Conservation (phyloP, 805 yeast species). For the Sugiyamaella valdiviana region DNA sequence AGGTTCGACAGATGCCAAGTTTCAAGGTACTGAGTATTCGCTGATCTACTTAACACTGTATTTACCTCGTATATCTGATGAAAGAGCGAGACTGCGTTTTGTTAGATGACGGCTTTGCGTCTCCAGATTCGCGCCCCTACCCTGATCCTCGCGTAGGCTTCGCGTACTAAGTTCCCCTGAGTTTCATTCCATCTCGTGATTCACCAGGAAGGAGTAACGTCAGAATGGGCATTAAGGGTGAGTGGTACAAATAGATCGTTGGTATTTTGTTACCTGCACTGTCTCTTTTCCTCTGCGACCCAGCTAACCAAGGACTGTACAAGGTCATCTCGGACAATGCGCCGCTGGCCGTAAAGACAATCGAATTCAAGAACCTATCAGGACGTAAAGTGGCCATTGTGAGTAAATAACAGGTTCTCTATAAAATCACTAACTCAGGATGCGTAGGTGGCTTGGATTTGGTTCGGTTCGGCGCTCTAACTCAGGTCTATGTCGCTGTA, state of each 20-base stretch:
- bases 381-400: slow-evolving; percentile 96
- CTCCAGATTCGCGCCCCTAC: neutral
- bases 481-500: slow-evolving; percentile 81
- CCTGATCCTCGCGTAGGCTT: neutral
- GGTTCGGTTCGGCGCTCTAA: neutral
- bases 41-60: too few relatives aligned
- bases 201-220: neutral
- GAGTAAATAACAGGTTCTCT: slow-evolving; percentile 11
- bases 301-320: slow-evolving; percentile 59
- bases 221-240: slow-evolving; percentile 32
- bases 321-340: slow-evolving; percentile 86
- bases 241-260: neutral
- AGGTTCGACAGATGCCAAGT: too few relatives aligned
- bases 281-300: too few relatives aligned
- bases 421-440: slow-evolving; percentile 18
- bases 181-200: neutral
- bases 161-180: neutral
- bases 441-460: slow-evolving; percentile 21
- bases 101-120: too few relatives aligned
- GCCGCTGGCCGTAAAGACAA: slow-evolving; percentile 67
- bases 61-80: too few relatives aligned
- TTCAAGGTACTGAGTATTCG: too few relatives aligned
- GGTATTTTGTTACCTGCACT: neutral
- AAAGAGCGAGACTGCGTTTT: too few relatives aligned
- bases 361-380: slow-evolving; percentile 77